Base-by-base conservation (phyloP, 345 rosid species). In the Fremontodendron californicum region DNA sequence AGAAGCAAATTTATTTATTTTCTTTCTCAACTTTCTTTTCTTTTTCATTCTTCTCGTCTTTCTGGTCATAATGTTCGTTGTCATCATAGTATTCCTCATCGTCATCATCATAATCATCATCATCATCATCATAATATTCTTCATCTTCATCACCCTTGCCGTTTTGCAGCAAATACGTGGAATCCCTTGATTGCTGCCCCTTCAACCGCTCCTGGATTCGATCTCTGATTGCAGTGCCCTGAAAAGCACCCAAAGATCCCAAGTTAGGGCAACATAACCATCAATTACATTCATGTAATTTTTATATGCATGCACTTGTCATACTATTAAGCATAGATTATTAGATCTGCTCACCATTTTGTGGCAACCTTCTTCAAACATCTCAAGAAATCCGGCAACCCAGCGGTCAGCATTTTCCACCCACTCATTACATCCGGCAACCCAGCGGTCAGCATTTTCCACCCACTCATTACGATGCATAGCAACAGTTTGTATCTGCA, bases 281-380 rank as follows among this genome's bases (percentile, higher is more conserved):
- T 13, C 31, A n/a, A 35, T 39, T 55, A 15, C 6, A 57, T 23
- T 52, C 42, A 31, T 40, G 51, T 21, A 61, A 61, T 23, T 49
- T 27, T 45, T 27, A 27, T 29, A 48, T 27, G 58, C 58, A 48
- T 46, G 25, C 27, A 31, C 8, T 31, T 29, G 43, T 31, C 25
- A 19, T 48, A 27, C 55, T 49, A 71, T 4, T 4, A 31, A 18
- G 42, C 43, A 49, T 29, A 31, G 27, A 71, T 45, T 46, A 10
- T 49, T 33, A 23, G 48, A 42, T 65, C 79, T 46, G 45, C 92
- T 88, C 60, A 93, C 99, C 99, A 96, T 91, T 85, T 96, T 96
- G 82, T 96, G 99, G 81, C 94, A 96, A 72, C 99, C 91, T 90
- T 96, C 99, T 86, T 96, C 99, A 39, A 96, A 96, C 92, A 93